Evolutionary conservation across 73 alveolate genomes (phyloP).

Genomic region (Paramecium sonneborni): DNA sequence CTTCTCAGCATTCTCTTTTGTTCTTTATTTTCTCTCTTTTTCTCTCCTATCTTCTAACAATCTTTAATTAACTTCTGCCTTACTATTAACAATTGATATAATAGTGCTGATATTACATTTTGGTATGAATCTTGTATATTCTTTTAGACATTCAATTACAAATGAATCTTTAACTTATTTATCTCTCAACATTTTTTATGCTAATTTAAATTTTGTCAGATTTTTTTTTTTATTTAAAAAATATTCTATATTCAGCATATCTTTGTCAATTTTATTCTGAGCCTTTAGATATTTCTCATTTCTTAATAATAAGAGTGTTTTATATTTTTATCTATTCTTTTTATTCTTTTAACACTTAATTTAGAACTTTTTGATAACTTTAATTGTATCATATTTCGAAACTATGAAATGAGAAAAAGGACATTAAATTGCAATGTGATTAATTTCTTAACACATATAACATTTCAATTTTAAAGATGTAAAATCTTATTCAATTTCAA

Average conservation of each 20-base stretch:
- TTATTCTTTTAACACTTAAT: not conserved
- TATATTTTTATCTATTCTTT: not conserved
- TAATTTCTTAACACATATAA: not conserved
- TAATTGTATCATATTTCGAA: not conserved
- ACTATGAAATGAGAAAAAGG: not conserved
- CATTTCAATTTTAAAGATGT: not conserved
- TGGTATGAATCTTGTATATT: not conserved
- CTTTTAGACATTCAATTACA: not conserved
- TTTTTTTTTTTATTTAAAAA: not conserved
- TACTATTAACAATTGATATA: not conserved
- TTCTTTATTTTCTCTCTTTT: not conserved
- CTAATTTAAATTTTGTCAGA: not conserved
- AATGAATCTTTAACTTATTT: not conserved
- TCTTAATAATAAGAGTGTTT: not conserved
- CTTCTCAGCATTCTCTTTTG: not conserved
- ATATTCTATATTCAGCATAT: not conserved
- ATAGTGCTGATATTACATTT: not conserved
- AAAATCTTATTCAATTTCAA: slow-evolving; percentile 4
- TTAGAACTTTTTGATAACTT: not conserved
- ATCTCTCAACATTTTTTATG: not conserved
- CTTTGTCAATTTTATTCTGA: not conserved
- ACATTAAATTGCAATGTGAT: slow-evolving; percentile 1
- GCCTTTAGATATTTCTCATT: not conserved
- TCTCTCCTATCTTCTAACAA: not conserved
- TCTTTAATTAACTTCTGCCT: not conserved